These are phyloP conservation scores for Aureobasidium sp. DNA, from an alignment of 2,329 filamentous ascomycete species.

Conservation along the genomic window DNA sequence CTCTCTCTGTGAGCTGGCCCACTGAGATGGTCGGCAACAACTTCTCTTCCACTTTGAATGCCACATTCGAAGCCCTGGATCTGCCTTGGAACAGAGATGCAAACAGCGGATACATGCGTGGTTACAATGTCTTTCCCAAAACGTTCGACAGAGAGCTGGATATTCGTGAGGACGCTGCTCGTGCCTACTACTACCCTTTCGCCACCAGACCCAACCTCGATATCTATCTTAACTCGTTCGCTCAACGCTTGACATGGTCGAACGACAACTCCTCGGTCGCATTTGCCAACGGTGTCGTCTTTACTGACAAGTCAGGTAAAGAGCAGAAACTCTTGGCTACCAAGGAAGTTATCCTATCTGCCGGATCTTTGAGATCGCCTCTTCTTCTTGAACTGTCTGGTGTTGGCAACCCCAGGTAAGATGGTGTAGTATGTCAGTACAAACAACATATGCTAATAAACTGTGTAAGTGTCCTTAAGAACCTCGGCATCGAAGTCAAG, in stretches of 20 bases:
- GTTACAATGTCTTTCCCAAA: constrained; percentile 35
- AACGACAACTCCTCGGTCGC: not conserved
- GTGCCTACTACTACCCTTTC: constrained; percentile 40
- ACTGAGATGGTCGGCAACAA: not conserved
- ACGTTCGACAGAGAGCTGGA: constrained; percentile 32
- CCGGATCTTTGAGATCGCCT: constrained; percentile 27
- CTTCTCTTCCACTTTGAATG: constrained; percentile 24
- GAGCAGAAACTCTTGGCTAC: constrained; percentile 12
- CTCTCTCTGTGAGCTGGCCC: constrained; percentile 10
- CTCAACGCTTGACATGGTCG: constrained; percentile 32
- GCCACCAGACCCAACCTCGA: constrained; percentile 33
- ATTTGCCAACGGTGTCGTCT: constrained; percentile 7
- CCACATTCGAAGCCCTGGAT: constrained; percentile 27
- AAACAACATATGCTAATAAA: constrained; percentile 27
- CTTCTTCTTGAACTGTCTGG: constrained; percentile 29
- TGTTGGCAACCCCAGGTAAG: constrained; percentile 23
- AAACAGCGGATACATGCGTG: constrained; percentile 36
- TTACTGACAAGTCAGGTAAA: not conserved
- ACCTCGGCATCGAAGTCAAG: constrained; percentile 22
- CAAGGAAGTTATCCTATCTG: constrained; percentile 29
- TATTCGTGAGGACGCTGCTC: constrained; percentile 38
- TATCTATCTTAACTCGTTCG: constrained; percentile 35
- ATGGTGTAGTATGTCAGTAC: not conserved
- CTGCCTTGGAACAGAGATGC: constrained; percentile 33
- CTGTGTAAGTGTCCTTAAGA: constrained; percentile 17